Evolutionary conservation across 225 moss, liverwort and hornwort species (phyloP), one percentile per base, ranked within the genome.

Genomic region (Neckera pumila): DNA sequence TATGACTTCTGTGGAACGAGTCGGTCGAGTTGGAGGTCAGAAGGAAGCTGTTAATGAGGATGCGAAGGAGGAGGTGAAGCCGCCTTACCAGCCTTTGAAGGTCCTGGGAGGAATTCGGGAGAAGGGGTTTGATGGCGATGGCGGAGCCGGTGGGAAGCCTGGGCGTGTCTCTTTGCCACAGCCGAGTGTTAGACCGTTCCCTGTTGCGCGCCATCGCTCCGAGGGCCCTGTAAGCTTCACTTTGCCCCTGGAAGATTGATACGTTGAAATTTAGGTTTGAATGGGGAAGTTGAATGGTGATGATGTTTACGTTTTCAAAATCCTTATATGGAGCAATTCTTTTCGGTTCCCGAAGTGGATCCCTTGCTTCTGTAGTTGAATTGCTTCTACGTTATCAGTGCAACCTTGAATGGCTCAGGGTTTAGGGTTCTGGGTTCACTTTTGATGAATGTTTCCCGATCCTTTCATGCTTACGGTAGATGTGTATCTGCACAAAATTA

Each of bases 131-230:
- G 90, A 90, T 87, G 92, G 88, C 43, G 82, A 84, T 79, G 86
- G 89, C n/a, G 85, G 89, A 62, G 79, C 66, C 49, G 60, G 80
- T 59, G 73, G 70, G 36, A 86, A 76, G 23, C 71, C 65, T 18
- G 81, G 65, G 40, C 87, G 84, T 84, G 84, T 92, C 63, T 89
- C 94, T 30, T 80, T 94, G 70, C 97, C 96, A 45, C 91, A 87
- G 82, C 95, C 94, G 33, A 93, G 91, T 89, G 91, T 92, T 49
- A 92, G 89, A 42, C 90, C 99, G 26, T 99, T 99, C 76, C 99
- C 99, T 71, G 92, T 95, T 21, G 99, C 97, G 33, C 96, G 99
- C 36, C 97, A 97, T 93, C 99, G 99, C 45, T 93, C 95, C 17
- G 92, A 94, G 78, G 93, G 93, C 60, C 94, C 95, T 86, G 93